These are phyloP conservation scores for Saturnispora sanitii DNA, from an alignment of 805 yeast species.

Conservation along the genomic window DNA sequence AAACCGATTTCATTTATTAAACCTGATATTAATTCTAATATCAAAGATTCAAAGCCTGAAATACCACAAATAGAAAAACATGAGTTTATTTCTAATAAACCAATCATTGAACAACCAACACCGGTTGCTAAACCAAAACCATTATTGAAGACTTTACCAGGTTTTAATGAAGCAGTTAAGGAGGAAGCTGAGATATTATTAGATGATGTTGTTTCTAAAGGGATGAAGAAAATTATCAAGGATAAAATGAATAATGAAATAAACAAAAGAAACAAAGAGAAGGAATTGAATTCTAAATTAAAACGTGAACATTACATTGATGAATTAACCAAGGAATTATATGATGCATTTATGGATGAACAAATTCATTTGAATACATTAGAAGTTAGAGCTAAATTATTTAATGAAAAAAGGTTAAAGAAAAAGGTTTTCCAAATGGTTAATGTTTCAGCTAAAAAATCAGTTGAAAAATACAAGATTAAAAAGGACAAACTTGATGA, in stretches of 20 bases:
- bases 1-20: no score
- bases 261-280: slow-evolving; percentile 1
- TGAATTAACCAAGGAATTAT: slow-evolving; percentile 41
- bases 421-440: slow-evolving; percentile 26
- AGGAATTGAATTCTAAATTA: slow-evolving; percentile 14
- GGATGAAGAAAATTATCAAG: slow-evolving; percentile 13
- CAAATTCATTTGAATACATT: slow-evolving; percentile 34
- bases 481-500: slow-evolving; percentile 35
- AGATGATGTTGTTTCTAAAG: slow-evolving; percentile 20
- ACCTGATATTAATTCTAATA: no score
- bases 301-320: slow-evolving; percentile 23
- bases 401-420: slow-evolving; percentile 28
- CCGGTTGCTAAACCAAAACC: slow-evolving; percentile 6
- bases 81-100: no score
- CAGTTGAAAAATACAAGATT: slow-evolving; percentile 19
- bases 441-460: slow-evolving; percentile 18
- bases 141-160: slow-evolving; percentile 22
- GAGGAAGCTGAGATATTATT: slow-evolving; percentile 21
- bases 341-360: slow-evolving; percentile 52
- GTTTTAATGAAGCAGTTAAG: slow-evolving; percentile 25
- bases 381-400: slow-evolving; percentile 36
- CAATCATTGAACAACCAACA: not conserved
- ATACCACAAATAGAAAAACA: not conserved
- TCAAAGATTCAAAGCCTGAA: not conserved
- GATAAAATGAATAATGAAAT: not conserved